Evolutionary conservation across 768 basidiomycete species (phyloP).

Genomic region (Podaxis mareebaensis): DNA sequence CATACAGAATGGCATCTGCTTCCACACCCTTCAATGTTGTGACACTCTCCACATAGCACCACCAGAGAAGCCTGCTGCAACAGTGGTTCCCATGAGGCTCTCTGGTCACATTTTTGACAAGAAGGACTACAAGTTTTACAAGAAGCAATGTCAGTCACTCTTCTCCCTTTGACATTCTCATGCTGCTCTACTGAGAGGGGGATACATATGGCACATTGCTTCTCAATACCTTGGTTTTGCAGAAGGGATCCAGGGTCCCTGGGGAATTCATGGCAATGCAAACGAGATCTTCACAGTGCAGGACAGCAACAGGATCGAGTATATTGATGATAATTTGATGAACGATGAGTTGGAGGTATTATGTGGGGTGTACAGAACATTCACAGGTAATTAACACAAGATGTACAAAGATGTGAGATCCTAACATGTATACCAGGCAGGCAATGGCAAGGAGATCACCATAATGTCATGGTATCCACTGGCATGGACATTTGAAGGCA

Average conservation of each 20-base stretch:
- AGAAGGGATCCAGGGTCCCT: background rate
- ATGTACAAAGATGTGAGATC: too few relatives aligned
- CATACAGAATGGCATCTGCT: background rate
- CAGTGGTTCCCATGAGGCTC: background rate
- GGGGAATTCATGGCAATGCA: too few relatives aligned
- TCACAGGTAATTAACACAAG: too few relatives aligned
- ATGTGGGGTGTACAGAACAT: too few relatives aligned
- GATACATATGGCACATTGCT: background rate
- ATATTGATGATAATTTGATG: too few relatives aligned
- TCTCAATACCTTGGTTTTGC: background rate
- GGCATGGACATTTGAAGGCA: background rate
- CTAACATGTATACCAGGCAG: too few relatives aligned
- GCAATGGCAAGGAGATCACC: too few relatives aligned
- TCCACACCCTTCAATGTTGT: background rate
- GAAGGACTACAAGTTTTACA: background rate
- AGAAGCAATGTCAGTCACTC: background rate
- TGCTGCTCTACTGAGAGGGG: background rate
- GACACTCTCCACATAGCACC: background rate
- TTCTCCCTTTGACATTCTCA: background rate
- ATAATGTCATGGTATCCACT: too few relatives aligned
- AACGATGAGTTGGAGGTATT: too few relatives aligned
- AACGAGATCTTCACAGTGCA: too few relatives aligned
- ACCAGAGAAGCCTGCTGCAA: background rate
- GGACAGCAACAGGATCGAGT: too few relatives aligned
- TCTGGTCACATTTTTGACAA: background rate